phyloP scores from a whole-genome alignment of 2,329 filamentous ascomycete genomes.

The Drechslera avenae region DNA sequence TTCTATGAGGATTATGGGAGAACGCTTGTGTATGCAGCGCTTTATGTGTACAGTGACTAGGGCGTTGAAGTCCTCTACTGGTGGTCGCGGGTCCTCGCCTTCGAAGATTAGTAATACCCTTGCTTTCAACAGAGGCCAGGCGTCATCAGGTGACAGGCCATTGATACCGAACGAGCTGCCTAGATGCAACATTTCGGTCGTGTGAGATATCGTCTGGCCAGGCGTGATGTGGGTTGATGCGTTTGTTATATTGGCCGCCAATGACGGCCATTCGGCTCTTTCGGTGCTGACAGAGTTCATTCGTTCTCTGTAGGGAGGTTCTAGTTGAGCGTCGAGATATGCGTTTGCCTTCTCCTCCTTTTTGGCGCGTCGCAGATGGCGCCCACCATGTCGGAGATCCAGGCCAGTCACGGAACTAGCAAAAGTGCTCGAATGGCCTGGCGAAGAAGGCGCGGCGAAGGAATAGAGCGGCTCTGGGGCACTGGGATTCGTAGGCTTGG shows the following conservation, averaged over 20 bases:
- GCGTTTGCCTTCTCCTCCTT: slow-evolving; percentile 58
- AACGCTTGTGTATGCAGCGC: slow-evolving; percentile 74
- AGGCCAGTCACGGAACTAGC: slow-evolving; percentile 81
- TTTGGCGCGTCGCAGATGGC: slow-evolving; percentile 76
- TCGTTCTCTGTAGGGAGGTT: slow-evolving; percentile 41
- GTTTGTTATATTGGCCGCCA: slow-evolving; percentile 29
- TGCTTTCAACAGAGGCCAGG: slow-evolving; percentile 79
- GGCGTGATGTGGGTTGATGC: slow-evolving; percentile 31
- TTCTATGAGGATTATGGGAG: slow-evolving; percentile 73
- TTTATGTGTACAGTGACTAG: slow-evolving; percentile 80
- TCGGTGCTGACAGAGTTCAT: slow-evolving; percentile 49
- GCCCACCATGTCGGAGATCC: slow-evolving; percentile 77
- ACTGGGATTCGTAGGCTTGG: slow-evolving; percentile 73
- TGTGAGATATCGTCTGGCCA: slow-evolving; percentile 37
- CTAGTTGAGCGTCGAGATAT: slow-evolving; percentile 42
- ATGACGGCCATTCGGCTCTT: slow-evolving; percentile 45
- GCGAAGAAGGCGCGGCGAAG: slow-evolving; percentile 75
- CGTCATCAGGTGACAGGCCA: slow-evolving; percentile 68
- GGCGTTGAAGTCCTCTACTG: slow-evolving; percentile 82
- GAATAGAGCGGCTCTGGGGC: slow-evolving; percentile 79
- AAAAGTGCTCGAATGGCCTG: slow-evolving; percentile 71
- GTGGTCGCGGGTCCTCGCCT: slow-evolving; percentile 77
- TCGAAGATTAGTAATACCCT: slow-evolving; percentile 80
- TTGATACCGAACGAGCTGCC: slow-evolving; percentile 55
- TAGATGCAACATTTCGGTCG: slow-evolving; percentile 51